Conservation (phyloP, 2,329 filamentous ascomycete genomes). For the Hymenoscyphus linearis region DNA sequence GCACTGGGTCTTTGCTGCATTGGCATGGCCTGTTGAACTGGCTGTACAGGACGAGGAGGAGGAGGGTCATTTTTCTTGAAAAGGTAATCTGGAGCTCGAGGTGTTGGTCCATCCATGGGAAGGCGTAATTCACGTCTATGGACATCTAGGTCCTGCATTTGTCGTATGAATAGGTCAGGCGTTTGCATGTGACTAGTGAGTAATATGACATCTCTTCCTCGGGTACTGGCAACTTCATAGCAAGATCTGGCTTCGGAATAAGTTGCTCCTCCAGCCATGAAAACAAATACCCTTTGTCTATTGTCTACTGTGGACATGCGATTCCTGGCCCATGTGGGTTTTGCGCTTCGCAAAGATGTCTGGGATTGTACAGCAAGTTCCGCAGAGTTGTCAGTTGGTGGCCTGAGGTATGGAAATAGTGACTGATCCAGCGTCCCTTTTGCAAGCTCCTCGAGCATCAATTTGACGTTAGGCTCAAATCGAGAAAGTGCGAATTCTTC, state of each 20-base stretch:
- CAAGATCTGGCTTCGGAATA: slow-evolving; percentile 86
- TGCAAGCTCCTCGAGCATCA: slow-evolving; percentile 72
- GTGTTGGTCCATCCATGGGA: slow-evolving; percentile 72
- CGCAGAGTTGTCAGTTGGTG: slow-evolving; percentile 58
- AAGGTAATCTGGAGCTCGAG: slow-evolving; percentile 78
- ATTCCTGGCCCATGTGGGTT: slow-evolving; percentile 91
- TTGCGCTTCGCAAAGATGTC: slow-evolving; percentile 80
- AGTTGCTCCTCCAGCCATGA: slow-evolving; percentile 92
- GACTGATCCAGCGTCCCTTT: slow-evolving; percentile 61
- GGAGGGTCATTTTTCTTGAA: slow-evolving; percentile 66
- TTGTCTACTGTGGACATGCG: slow-evolving; percentile 72
- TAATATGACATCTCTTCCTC: slow-evolving; percentile 78
- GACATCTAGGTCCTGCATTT: slow-evolving; percentile 72
- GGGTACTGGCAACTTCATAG: slow-evolving; percentile 73
- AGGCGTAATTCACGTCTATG: slow-evolving; percentile 74
- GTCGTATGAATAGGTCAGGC: slow-evolving; percentile 74
- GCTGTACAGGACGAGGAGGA: slow-evolving; percentile 34
- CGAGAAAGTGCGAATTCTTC: slow-evolving; percentile 85
- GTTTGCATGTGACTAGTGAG: slow-evolving; percentile 90
- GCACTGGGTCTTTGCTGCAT: slow-evolving; percentile 14
- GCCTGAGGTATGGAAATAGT: slow-evolving; percentile 68
- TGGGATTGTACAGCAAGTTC: slow-evolving; percentile 50
- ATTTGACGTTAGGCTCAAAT: slow-evolving; percentile 75
- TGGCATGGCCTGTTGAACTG: slow-evolving; percentile 19
- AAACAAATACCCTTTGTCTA: slow-evolving; percentile 84